Percentiles rank a stretch among this genome's conserved stretches.
These are phyloP conservation scores for Mycena citricolor DNA, from an alignment of 1,284 basidiomycete species.

Conservation along the genomic window DNA sequence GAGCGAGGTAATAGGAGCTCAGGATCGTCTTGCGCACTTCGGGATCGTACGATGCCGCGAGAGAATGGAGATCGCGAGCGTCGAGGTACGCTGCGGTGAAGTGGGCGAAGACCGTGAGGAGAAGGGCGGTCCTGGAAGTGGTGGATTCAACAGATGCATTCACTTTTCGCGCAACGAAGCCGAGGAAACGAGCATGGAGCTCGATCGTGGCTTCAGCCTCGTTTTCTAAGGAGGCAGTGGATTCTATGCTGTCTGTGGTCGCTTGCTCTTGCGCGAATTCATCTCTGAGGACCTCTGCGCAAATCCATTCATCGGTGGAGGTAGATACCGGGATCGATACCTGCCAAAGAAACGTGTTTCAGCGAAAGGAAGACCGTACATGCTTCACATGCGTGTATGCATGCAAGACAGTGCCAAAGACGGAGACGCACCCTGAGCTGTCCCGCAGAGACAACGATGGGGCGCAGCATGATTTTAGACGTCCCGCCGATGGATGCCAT, in stretches of 20 bases:
- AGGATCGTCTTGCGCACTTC: constrained; percentile 80
- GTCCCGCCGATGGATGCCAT: constrained; percentile 6
- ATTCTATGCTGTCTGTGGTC: constrained; percentile 53
- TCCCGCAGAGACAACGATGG: constrained; percentile 60
- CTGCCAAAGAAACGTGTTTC: no score
- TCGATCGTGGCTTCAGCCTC: constrained; percentile 67
- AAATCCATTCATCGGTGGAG: constrained; percentile 78
- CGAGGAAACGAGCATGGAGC: constrained; percentile 79
- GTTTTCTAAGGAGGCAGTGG: constrained; percentile 51
- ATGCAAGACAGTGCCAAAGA: constrained; percentile 24
- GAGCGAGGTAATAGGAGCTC: constrained; percentile 78
- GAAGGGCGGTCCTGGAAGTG: constrained; percentile 63
- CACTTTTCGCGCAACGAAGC: constrained; percentile 66
- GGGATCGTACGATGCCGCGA: constrained; percentile 74
- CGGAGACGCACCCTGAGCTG: constrained; percentile 62
- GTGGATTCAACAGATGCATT: constrained; percentile 52
- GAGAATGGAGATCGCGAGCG: constrained; percentile 76
- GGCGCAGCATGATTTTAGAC: constrained; percentile 53
- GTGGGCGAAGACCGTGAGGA: constrained; percentile 71
- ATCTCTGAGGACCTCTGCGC: constrained; percentile 84
- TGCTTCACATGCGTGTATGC: constrained; percentile 16
- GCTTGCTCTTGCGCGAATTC: constrained; percentile 75
- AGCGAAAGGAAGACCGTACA: constrained; percentile 15
- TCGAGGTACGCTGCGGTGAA: constrained; percentile 81
- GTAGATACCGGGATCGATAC: constrained; percentile 84